phyloP scores from a whole-genome alignment of 495 filamentous ascomycete genomes.

The Aspergillus coremiiformis region DNA sequence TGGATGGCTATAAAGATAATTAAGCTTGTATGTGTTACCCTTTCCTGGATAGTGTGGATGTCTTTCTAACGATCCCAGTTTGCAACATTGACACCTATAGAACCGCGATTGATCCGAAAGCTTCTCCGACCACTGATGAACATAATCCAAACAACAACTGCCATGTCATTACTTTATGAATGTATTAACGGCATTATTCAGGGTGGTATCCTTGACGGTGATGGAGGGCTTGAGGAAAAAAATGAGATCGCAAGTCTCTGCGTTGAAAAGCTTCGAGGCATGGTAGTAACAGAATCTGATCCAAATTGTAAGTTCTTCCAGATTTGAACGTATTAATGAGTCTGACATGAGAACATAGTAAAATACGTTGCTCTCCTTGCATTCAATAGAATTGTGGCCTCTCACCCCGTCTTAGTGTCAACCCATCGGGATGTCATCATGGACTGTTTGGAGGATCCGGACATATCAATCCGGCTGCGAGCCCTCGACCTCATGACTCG shows the following conservation, averaged over 20 bases:
- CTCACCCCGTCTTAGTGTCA: constrained; percentile 79
- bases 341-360: constrained; percentile 42
- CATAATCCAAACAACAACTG: constrained; percentile 86
- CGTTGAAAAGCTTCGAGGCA: constrained; percentile 84
- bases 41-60: neutral
- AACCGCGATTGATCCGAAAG: constrained; percentile 85
- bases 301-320: constrained; percentile 62
- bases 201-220: constrained; percentile 80
- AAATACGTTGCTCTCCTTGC: constrained; percentile 96
- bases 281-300: constrained; percentile 88
- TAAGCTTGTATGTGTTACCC: constrained; percentile 61
- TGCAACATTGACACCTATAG: constrained; percentile 86
- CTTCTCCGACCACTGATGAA: constrained; percentile 89
- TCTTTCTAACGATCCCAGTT: constrained; percentile 51
- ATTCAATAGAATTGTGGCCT: constrained; percentile 85
- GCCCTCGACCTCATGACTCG: constrained; percentile 84
- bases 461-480: constrained; percentile 92
- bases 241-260: constrained; percentile 94
- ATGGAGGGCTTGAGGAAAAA: constrained; percentile 65
- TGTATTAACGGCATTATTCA: constrained; percentile 98
- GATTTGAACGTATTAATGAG: neutral
- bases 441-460: constrained; percentile 87
- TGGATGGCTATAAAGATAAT: constrained; percentile 99
- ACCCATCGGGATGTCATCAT: constrained; percentile 93
- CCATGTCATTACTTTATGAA: constrained; percentile 95